Base-by-base conservation (phyloP, 768 basidiomycete species). In the Fomitopsis pulvina region DNA sequence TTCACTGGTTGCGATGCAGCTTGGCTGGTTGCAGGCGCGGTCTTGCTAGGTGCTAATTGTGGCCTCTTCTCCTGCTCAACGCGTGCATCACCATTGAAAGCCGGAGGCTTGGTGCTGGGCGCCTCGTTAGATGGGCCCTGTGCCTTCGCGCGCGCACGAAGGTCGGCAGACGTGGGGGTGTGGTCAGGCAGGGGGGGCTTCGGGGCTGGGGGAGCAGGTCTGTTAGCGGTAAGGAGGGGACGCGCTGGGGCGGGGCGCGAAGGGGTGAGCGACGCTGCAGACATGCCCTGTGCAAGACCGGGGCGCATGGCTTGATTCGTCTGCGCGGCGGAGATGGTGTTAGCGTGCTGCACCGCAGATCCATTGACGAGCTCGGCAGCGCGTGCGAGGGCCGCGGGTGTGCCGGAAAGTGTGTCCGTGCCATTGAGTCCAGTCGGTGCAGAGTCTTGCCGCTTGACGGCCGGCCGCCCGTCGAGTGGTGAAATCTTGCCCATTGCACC, bases 181-280 rank as follows among this genome's bases (percentile, higher is more conserved):
- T 77, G 71, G 26, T 81, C 78, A 8, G 71, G 67, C 45, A 79
- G 52, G 22, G 67, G 56, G 32, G 62, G 57, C 48, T 66, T 64
- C 1, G 79, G 73, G 8, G 74, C 65, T 7, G 76, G 65, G 1
- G 83, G 81, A 6, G 81, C 74, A 10, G 80, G 72, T 0, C 79
- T 72, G 32, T 69, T 75, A 18, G 72, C 77, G 16, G 78, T 73
- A 53, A 84, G 71, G 5, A 80, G 65, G 0, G 88, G 87, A 3
- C 85, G 75, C 2, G 84, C 76, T 20, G 87, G 87, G 0, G 87
- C 81, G 3, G 87, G 77, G 11, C 88, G 73, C 3, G 74, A 74
- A 6, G 82, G 71, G 51, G 83, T 79, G 14, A 75, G 69, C 5
- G 67, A 60, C 8, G 54, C 69, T 71, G 45, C 67, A 71, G 49